These are phyloP conservation scores for Ophioceras dolichostomum DNA, from an alignment of 2,329 filamentous ascomycete genomes.

Conservation along the genomic window DNA sequence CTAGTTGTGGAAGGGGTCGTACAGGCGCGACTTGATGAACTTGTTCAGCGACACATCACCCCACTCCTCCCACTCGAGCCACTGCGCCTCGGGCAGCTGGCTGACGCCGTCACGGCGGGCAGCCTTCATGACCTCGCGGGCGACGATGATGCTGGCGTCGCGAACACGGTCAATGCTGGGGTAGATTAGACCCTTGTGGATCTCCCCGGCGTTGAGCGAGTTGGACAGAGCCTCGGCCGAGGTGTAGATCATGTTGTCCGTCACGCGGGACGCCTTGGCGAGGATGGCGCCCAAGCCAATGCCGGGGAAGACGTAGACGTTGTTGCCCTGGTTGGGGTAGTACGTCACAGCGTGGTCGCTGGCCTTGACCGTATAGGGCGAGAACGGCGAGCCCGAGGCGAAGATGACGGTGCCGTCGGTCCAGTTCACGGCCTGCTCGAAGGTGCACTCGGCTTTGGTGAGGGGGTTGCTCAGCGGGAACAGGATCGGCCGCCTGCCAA, in stretches of 20 bases:
- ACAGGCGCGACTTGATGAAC: constrained; percentile 48
- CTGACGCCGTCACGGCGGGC: constrained; percentile 74
- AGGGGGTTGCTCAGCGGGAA: constrained; percentile 96
- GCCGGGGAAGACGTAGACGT: constrained; percentile 90
- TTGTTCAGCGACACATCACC: constrained; percentile 48
- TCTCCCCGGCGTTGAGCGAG: constrained; percentile 69
- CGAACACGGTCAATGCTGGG: constrained; percentile 83
- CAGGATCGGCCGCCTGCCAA: constrained; percentile 74
- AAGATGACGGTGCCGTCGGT: constrained; percentile 89
- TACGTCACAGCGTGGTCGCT: constrained; percentile 51
- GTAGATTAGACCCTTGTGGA: constrained; percentile 77
- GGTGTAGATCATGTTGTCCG: constrained; percentile 94
- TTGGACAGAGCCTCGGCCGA: constrained; percentile 72
- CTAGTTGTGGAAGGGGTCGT: constrained; percentile 34
- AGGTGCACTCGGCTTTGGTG: constrained; percentile 95
- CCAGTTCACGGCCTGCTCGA: constrained; percentile 82
- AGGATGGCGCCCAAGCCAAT: constrained; percentile 90
- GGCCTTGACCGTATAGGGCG: constrained; percentile 52
- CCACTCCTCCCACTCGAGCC: constrained; percentile 63
- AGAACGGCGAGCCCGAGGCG: constrained; percentile 89
- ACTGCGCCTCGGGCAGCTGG: constrained; percentile 52
- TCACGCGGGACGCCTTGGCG: constrained; percentile 74
- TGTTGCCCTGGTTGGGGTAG: constrained; percentile 75
- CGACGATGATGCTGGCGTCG: constrained; percentile 76
- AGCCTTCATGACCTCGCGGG: constrained; percentile 85